Evolutionary conservation across 345 rosid genomes (phyloP).

Genomic region (Arabidopsis suecica): DNA sequence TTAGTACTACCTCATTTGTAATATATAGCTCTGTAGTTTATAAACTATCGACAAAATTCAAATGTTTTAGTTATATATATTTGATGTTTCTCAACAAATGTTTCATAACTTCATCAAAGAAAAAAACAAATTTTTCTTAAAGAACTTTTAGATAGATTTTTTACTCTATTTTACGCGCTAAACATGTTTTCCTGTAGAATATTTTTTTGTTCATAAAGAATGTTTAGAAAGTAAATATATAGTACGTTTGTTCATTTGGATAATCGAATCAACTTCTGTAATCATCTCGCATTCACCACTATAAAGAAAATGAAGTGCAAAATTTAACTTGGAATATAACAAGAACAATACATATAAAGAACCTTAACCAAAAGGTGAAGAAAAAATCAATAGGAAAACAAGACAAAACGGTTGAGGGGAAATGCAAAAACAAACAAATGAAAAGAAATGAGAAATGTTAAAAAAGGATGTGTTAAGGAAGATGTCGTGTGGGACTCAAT

Average conservation of each 20-base stretch:
- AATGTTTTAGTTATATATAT: no score
- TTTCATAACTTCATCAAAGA: no score
- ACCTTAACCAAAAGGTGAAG: neutral
- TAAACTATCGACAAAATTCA: no score
- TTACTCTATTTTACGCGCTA: neutral
- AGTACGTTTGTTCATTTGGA: neutral
- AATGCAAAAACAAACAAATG: neutral
- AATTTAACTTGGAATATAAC: neutral
- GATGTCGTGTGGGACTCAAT: constrained; percentile 46
- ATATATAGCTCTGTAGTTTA: neutral
- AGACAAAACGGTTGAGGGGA: neutral
- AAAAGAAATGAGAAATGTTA: constrained; percentile 3
- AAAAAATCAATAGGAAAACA: neutral
- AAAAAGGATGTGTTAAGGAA: constrained; percentile 36
- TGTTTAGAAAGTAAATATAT: no score
- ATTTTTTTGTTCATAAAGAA: no score
- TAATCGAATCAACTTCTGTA: neutral
- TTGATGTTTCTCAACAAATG: no score
- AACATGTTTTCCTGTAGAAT: neutral
- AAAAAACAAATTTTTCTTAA: no score
- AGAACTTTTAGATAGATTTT: no score
- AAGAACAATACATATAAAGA: neutral
- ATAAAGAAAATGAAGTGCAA: neutral
- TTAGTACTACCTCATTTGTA: neutral
- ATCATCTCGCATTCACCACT: neutral